Percentiles rank a stretch among this genome's conserved stretches.
Evolutionary conservation across 2,329 filamentous ascomycete genomes (phyloP).

Genomic region (Albophoma yamanashiensis): DNA sequence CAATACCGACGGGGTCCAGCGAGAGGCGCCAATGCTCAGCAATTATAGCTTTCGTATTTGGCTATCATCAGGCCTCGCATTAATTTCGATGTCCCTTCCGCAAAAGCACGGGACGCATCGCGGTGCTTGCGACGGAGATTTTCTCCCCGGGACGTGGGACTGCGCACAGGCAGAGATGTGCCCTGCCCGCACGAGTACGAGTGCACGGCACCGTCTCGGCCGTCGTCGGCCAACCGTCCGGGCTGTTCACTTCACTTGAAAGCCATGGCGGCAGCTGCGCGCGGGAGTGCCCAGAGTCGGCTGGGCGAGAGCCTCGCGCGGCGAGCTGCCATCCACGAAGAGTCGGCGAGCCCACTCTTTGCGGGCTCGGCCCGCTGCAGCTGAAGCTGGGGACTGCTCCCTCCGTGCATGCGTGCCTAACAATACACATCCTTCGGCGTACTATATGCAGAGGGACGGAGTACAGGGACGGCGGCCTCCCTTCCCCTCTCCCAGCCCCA

Average conservation of each 20-base stretch:
- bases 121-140: not conserved
- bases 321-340: not conserved
- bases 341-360: not conserved
- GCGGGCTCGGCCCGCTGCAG: not conserved
- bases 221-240: not conserved
- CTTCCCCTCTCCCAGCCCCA: not conserved
- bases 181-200: no score
- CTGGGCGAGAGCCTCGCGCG: not conserved
- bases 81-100: not conserved
- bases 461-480: not conserved
- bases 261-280: not conserved
- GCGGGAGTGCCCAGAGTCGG: not conserved
- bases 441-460: no score
- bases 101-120: not conserved
- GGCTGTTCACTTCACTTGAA: no score
- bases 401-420: not conserved
- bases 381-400: not conserved
- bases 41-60: not conserved
- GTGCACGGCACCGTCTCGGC: not conserved
- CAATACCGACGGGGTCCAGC: not conserved
- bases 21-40: not conserved
- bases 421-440: no score
- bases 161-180: no score
- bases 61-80: not conserved
- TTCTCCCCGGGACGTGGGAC: not conserved